Evolutionary conservation across 768 basidiomycete genomes (phyloP).

Genomic region (Nidularia sp.): DNA sequence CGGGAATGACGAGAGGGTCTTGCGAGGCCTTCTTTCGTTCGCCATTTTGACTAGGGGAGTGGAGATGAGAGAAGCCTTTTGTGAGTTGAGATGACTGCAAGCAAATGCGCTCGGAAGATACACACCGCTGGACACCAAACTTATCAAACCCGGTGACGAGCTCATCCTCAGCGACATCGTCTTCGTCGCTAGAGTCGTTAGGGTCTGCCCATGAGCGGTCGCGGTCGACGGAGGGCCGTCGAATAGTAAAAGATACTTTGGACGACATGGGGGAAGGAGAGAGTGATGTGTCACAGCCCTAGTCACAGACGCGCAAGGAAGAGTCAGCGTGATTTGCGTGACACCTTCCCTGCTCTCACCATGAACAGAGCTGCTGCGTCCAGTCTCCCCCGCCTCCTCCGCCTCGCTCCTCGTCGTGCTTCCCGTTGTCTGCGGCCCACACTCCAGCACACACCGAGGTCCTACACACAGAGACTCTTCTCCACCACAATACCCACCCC

Average conservation of each 20-base stretch:
- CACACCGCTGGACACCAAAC: slow-evolving; percentile 84
- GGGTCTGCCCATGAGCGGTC: slow-evolving; percentile 27
- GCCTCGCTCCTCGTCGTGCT: background rate
- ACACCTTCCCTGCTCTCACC: background rate
- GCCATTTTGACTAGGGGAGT: slow-evolving; percentile 34
- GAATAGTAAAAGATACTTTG: slow-evolving; percentile 81
- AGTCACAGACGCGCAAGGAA: background rate
- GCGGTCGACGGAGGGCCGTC: slow-evolving; percentile 54
- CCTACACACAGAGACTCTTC: slow-evolving; percentile 5
- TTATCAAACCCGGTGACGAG: slow-evolving; percentile 70
- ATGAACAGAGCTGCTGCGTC: background rate
- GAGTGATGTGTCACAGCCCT: background rate
- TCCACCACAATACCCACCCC: slow-evolving; percentile 14
- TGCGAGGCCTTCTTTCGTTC: slow-evolving; percentile 38
- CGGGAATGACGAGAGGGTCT: slow-evolving; percentile 79
- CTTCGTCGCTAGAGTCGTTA: slow-evolving; percentile 56
- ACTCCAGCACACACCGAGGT: background rate
- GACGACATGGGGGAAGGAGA: slow-evolving; percentile 2
- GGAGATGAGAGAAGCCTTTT: slow-evolving; percentile 34
- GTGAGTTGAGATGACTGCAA: slow-evolving; percentile 71
- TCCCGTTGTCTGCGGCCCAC: no score
- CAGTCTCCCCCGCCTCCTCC: background rate
- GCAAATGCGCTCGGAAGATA: slow-evolving; percentile 21
- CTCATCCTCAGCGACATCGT: slow-evolving; percentile 60
- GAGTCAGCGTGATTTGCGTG: background rate